Conservation (phyloP, 176 grass and related monocot genomes). For the Oryza officinalis region DNA sequence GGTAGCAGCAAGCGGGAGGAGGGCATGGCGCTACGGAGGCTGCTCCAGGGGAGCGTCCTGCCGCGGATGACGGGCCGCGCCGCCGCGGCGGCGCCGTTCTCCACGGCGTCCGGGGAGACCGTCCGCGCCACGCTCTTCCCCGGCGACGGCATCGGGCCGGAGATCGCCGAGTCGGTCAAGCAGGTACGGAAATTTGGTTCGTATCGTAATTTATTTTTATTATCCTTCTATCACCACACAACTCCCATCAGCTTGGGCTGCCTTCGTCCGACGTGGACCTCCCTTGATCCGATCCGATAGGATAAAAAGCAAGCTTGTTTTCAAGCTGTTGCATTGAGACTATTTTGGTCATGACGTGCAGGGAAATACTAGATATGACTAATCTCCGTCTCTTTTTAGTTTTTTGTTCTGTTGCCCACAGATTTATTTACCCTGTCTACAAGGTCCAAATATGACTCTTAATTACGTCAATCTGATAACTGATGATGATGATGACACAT, state of each 20-base stretch:
- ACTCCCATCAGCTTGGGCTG: background rate
- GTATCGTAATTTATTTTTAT: background rate
- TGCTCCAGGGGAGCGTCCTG: conserved; percentile 54
- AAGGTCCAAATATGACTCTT: background rate
- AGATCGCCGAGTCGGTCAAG: conserved; percentile 90
- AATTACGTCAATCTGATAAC: background rate
- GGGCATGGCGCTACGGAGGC: conserved; percentile 56
- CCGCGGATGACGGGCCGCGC: conserved; percentile 38
- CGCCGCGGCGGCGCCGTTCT: conserved; percentile 35
- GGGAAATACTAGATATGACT: background rate
- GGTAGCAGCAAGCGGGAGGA: background rate
- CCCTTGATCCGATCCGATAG: background rate
- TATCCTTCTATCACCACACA: background rate
- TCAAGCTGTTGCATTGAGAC: background rate
- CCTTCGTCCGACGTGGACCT: background rate
- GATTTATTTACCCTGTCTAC: background rate
- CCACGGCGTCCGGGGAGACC: conserved; percentile 47
- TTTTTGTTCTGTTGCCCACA: background rate
- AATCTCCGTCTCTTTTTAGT: background rate
- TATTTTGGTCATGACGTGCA: background rate
- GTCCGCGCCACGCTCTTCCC: conserved; percentile 86
- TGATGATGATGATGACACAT: too few species aligned
- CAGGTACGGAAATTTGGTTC: conserved; percentile 47
- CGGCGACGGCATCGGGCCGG: conserved; percentile 91
- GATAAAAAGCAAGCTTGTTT: background rate